Percentiles rank a stretch among this genome's conserved stretches.
Evolutionary conservation across 345 rosid species (phyloP).

Genomic region (Syzygium aqueum): DNA sequence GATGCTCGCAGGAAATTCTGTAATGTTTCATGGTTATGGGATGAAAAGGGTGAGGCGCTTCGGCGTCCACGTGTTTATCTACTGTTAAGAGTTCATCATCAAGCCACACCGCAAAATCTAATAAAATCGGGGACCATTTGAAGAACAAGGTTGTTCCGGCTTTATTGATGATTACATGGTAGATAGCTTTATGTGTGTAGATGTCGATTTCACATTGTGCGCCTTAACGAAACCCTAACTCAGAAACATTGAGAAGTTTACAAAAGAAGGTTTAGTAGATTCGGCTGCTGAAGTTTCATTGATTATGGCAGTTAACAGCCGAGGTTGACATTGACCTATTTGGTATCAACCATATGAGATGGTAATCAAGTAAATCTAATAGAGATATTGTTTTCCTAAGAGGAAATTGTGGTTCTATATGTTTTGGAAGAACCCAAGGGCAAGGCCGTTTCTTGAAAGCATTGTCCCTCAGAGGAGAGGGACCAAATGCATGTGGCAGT

Average conservation of each 20-base stretch:
- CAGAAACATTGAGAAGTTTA: not conserved
- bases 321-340: not conserved
- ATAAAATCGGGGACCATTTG: not conserved
- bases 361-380: not conserved
- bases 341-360: not conserved
- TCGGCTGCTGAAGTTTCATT: not conserved
- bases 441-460: not conserved
- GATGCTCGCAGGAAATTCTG: too few species aligned
- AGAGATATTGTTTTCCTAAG: not conserved
- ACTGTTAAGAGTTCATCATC: not conserved
- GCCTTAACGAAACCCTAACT: not conserved
- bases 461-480: not conserved
- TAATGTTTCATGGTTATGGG: too few species aligned
- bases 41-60: not conserved
- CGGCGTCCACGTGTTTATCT: not conserved
- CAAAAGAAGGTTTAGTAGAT: not conserved
- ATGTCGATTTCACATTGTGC: not conserved
- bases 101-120: not conserved
- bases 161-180: not conserved
- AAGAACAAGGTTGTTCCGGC: not conserved
- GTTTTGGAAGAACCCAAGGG: not conserved
- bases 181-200: not conserved
- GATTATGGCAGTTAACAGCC: not conserved
- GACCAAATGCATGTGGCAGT: not conserved
- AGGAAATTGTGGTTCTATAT: not conserved